phyloP scores from a whole-genome alignment of 345 rosid genomes.

The Gossypium bickii region DNA sequence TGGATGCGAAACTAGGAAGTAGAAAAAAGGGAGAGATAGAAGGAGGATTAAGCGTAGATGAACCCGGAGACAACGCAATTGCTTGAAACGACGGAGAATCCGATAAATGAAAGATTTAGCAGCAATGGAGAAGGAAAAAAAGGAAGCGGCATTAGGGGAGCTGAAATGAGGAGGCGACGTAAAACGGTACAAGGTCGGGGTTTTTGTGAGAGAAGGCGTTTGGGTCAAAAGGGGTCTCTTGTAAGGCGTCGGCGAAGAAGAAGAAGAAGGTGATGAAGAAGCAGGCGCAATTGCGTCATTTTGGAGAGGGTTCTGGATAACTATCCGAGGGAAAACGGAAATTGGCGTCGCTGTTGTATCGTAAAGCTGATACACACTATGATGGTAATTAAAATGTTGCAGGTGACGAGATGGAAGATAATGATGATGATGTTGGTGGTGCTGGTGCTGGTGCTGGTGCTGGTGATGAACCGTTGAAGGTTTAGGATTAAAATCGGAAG shows the following conservation, averaged over 20 bases:
- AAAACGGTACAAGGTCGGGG: slow-evolving; percentile 50
- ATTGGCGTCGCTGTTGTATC: slow-evolving; percentile 7
- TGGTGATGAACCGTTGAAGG: slow-evolving; percentile 33
- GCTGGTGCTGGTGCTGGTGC: not conserved
- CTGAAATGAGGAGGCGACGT: slow-evolving; percentile 23
- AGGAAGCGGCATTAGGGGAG: slow-evolving; percentile 18
- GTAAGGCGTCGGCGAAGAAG: slow-evolving; percentile 54
- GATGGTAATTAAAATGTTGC: slow-evolving; percentile 10
- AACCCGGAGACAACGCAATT: slow-evolving; percentile 44
- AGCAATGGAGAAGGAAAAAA: slow-evolving; percentile 40
- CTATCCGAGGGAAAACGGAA: slow-evolving; percentile 29
- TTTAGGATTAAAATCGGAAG: slow-evolving; percentile 89
- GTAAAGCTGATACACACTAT: slow-evolving; percentile 15
- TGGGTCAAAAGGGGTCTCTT: slow-evolving; percentile 57
- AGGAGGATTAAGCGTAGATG: slow-evolving; percentile 64
- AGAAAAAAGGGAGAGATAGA: slow-evolving; percentile 67
- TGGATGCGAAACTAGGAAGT: slow-evolving; percentile 75
- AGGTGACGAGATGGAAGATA: not conserved
- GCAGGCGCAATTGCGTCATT: slow-evolving; percentile 49
- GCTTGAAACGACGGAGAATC: slow-evolving; percentile 43
- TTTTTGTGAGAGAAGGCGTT: slow-evolving; percentile 44
- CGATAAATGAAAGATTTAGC: slow-evolving; percentile 48
- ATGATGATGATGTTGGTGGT: not conserved
- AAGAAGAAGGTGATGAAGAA: slow-evolving; percentile 21
- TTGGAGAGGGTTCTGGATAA: slow-evolving; percentile 29